Evolutionary conservation across 805 yeast species (phyloP), one percentile per base, ranked within the genome.

Genomic region (Kazachstania bromeliacearum): DNA sequence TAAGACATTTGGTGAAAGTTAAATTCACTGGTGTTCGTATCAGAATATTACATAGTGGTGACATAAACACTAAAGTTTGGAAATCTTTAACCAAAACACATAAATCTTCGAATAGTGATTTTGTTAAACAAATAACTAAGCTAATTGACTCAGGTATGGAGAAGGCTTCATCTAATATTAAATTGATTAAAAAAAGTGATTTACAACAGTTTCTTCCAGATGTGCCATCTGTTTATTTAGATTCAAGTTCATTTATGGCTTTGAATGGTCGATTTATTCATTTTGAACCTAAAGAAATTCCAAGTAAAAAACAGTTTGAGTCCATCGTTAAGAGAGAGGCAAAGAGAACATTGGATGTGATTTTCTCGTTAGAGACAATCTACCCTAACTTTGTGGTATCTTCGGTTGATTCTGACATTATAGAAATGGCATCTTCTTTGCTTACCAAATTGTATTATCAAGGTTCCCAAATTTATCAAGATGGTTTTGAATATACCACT

Each of bases 241-340:
- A 65, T 2, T 53, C 59, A 7, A 56, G 53, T 19, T 50, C 67
- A 2, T 70, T 67, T 38, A 32, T 77, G 7, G 48, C 73, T 7
- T 45, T 75, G 17, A 77, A 77, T 47, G 81, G 85, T 10, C 67
- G 85, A 45, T 51, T 51, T 55, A 61, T 68, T 36, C 66, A 53
- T 45, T 60, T 60, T 21, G 61, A 41, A 38, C 44, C 31, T n/a
- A 51, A 36, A 30, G 57, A 35, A 44, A 50, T 38, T 4, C 47
- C 45, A 14, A 37, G 51, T 12, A 36, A 42, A 0, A 41, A 43
- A 1, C 63, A 65, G 3, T 47, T 75, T 25, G 57, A 58, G 7
- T 51, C 55, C 15, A 52, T 78, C 2, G 42, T 70, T 2, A 63
- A 64, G 5, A 65, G 67, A 42, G 87, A 80, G 44, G 48, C 61